Evolutionary conservation across 2,329 filamentous ascomycete species (phyloP).

Genomic region (Sclerotinia glacialis): DNA sequence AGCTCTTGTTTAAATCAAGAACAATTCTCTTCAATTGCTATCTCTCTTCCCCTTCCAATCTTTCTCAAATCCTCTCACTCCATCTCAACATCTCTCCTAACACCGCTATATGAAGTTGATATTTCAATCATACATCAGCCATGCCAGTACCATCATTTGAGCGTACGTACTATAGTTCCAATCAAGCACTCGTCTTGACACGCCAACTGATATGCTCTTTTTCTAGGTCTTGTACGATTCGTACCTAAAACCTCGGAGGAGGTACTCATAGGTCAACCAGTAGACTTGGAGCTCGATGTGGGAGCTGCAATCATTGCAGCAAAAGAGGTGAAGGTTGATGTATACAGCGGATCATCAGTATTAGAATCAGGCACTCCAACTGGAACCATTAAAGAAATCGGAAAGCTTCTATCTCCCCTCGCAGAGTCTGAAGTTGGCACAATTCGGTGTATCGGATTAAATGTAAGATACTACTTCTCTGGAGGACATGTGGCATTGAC

Average conservation of each 20-base stretch:
- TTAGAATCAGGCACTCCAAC: slow-evolving; percentile 53
- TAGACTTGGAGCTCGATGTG: slow-evolving; percentile 50
- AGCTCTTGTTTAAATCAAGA: slow-evolving; percentile 3
- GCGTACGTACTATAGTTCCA: slow-evolving; percentile 24
- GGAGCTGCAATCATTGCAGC: slow-evolving; percentile 55
- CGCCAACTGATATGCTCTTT: slow-evolving; percentile 3
- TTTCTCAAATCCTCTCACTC: background rate
- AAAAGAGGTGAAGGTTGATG: slow-evolving; percentile 53
- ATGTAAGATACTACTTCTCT: slow-evolving; percentile 40
- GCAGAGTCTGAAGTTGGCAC: slow-evolving; percentile 46
- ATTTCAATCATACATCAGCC: slow-evolving; percentile 1
- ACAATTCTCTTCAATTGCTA: background rate
- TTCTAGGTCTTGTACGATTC: slow-evolving; percentile 57
- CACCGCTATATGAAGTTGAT: background rate
- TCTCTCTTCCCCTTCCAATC: background rate
- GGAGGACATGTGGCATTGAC: background rate
- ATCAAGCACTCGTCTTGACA: background rate
- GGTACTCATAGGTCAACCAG: slow-evolving; percentile 55
- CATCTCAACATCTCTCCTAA: background rate
- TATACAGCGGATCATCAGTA: slow-evolving; percentile 58
- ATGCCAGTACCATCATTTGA: slow-evolving; percentile 28
- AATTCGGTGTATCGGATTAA: slow-evolving; percentile 51
- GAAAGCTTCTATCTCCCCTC: slow-evolving; percentile 45
- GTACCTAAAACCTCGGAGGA: slow-evolving; percentile 51
- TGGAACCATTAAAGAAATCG: slow-evolving; percentile 46